Percentiles rank a stretch among this genome's conserved stretches.
phyloP scores from a whole-genome alignment of 2,329 filamentous ascomycete species.

The Fusarium robinianum region DNA sequence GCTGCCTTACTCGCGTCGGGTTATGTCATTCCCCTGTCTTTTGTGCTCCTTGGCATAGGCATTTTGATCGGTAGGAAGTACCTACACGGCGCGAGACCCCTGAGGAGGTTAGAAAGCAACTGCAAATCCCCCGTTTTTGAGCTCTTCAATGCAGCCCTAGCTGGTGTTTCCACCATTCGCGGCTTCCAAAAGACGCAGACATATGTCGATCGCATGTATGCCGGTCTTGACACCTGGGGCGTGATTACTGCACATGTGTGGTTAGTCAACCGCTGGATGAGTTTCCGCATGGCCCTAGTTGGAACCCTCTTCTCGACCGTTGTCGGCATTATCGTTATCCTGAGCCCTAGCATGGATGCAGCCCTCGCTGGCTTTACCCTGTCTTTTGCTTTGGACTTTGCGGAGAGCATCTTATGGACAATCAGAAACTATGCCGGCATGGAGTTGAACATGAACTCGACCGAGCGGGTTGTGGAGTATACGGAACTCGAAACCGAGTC shows the following conservation, averaged over 20 bases:
- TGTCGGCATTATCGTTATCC: conserved; percentile 67
- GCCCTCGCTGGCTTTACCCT: conserved; percentile 76
- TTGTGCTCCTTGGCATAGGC: conserved; percentile 61
- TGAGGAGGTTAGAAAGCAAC: conserved; percentile 77
- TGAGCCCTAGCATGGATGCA: conserved; percentile 65
- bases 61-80: conserved; percentile 64
- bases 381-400: conserved; percentile 73
- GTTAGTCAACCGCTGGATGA: conserved; percentile 78
- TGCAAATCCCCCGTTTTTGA: conserved; percentile 81
- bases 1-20: conserved; percentile 71
- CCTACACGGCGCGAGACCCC: conserved; percentile 71
- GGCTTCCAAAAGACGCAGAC: conserved; percentile 70
- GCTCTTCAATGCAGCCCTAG: conserved; percentile 73
- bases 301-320: conserved; percentile 70
- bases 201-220: conserved; percentile 72
- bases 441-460: conserved; percentile 79
- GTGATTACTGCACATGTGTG: conserved; percentile 69
- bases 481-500: conserved; percentile 69
- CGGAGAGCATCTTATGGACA: conserved; percentile 65
- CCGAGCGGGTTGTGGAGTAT: conserved; percentile 78
- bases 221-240: conserved; percentile 69
- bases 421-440: conserved; percentile 71
- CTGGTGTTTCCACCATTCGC: conserved; percentile 75
- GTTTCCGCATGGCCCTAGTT: conserved; percentile 70
- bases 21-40: conserved; percentile 65